Evolutionary conservation across 1,284 basidiomycete species (phyloP), one percentile per base, ranked within the genome.

Genomic region (Ustilago esculenta): DNA sequence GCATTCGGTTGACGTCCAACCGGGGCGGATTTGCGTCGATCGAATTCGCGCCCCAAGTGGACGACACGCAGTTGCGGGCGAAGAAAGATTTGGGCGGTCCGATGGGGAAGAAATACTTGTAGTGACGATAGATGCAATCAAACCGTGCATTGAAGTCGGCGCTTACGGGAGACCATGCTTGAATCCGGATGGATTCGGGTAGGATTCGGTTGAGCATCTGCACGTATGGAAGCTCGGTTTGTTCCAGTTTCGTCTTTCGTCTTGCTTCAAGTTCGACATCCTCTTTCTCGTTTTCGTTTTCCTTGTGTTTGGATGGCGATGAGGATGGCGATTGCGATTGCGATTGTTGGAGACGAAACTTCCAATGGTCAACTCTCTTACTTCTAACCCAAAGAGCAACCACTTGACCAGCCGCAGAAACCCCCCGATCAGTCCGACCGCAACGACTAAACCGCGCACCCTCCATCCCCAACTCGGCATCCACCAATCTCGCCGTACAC

Each of bases 321-420:
- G n/a, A n/a, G n/a, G n/a, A n/a, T n/a, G n/a, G n/a, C n/a, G n/a
- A n/a, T n/a, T n/a, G n/a, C n/a, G n/a, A n/a, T n/a, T n/a, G n/a
- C n/a, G n/a, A n/a, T n/a, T 54, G 54, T 20, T 34, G 11, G 9
- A 50, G 15, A 5, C 66, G 46, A 3, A 37, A 15, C 2, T n/a
- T 17, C 45, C 78, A 74, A 33, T 79, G 67, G 40, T 81, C 73
- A 27, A 79, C 54, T 35, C 68, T 72, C 40, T 58, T 59, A 43
- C 77, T 80, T 11, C 80, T 44, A 1, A 80, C 67, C 90, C 92
- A 95, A 1, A 99, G 85, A 48, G 91, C 92, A 35, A 98, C 86
- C 30, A 98, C 94, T 82, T 98, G 95, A 1, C 93, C 94, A 6
- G 91, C 92, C 35, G 91, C 92, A 79, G 92, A 94, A 44, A 99